These are phyloP conservation scores for Asterophora parasitica DNA, from an alignment of 768 basidiomycete genomes.

Conservation along the genomic window DNA sequence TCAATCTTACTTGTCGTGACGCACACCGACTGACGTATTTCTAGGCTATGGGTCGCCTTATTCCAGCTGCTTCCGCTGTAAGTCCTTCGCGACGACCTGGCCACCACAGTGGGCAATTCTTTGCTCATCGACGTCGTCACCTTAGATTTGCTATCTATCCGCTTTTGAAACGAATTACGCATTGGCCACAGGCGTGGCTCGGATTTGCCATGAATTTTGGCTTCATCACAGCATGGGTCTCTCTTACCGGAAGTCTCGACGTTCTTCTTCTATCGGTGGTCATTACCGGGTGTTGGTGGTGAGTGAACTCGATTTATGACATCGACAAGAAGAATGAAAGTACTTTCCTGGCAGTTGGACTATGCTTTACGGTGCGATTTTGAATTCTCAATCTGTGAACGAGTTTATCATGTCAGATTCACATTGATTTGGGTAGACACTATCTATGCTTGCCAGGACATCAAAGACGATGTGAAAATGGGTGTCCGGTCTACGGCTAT, in stretches of 20 bases:
- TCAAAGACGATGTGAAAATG: conserved; percentile 63
- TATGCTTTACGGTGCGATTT: conserved; percentile 38
- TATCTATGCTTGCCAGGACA: conserved; percentile 76
- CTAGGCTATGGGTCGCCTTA: conserved; percentile 37
- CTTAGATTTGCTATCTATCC: conserved; percentile 43
- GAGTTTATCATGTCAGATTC: background rate
- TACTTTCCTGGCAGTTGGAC: conserved; percentile 40
- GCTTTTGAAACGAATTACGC: conserved; percentile 49
- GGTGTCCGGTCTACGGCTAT: conserved; percentile 78
- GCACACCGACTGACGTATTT: background rate
- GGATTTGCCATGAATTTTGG: conserved; percentile 57
- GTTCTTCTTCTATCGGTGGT: conserved; percentile 27
- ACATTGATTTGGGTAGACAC: conserved; percentile 12
- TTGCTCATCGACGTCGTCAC: background rate
- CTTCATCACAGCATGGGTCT: conserved; percentile 44
- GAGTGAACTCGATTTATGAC: conserved; percentile 7
- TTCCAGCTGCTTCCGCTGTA: conserved; percentile 45
- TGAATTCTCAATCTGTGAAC: background rate
- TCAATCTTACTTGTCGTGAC: background rate
- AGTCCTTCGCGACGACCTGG: conserved; percentile 11
- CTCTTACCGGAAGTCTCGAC: conserved; percentile 30
- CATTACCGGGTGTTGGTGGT: conserved; percentile 45
- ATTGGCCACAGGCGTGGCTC: conserved; percentile 63
- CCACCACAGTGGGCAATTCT: background rate
- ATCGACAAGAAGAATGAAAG: background rate